Conservation (phyloP, 176 grass and related monocot species). For the Hsuehochloa calcarea region DNA sequence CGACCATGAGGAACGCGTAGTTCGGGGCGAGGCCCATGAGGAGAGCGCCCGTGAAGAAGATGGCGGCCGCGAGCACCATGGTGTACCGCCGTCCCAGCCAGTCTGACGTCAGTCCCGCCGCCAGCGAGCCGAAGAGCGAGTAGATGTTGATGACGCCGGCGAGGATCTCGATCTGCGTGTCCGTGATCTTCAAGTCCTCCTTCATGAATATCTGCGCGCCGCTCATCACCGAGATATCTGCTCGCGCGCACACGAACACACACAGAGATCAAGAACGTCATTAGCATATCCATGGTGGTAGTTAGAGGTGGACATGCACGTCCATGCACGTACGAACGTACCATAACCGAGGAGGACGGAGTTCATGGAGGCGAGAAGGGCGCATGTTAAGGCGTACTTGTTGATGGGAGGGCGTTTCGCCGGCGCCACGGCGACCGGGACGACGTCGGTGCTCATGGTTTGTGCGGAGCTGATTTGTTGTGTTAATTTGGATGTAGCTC, state of each 20-base stretch:
- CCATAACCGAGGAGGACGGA: conserved; percentile 93
- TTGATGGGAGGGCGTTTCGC: conserved; percentile 56
- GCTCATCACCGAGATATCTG: conserved; percentile 81
- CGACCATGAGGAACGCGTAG: conserved; percentile 65
- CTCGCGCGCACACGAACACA: no score
- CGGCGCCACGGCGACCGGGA: conserved; percentile 30
- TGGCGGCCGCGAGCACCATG: conserved; percentile 70
- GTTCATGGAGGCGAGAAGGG: conserved; percentile 82
- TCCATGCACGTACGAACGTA: conserved; percentile 8
- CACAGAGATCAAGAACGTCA: neutral
- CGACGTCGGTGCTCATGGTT: conserved; percentile 39
- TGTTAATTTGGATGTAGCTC: conserved; percentile 3
- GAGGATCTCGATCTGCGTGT: conserved; percentile 70
- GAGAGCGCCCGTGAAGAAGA: conserved; percentile 79
- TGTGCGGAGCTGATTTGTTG: neutral
- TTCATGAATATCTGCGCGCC: conserved; percentile 66
- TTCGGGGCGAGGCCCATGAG: conserved; percentile 62
- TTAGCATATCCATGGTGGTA: neutral
- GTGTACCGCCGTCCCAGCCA: conserved; percentile 90
- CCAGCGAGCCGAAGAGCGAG: conserved; percentile 76
- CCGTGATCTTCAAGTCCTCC: conserved; percentile 61
- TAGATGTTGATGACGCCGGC: conserved; percentile 84
- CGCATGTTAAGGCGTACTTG: conserved; percentile 66
- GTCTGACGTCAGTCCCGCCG: conserved; percentile 75
- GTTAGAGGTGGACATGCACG: neutral